A percentile compares a stretch with the other conserved stretches of the same genome.
These are phyloP conservation scores for Septoria linicola DNA, from an alignment of 2,329 filamentous ascomycete genomes.

Conservation along the genomic window DNA sequence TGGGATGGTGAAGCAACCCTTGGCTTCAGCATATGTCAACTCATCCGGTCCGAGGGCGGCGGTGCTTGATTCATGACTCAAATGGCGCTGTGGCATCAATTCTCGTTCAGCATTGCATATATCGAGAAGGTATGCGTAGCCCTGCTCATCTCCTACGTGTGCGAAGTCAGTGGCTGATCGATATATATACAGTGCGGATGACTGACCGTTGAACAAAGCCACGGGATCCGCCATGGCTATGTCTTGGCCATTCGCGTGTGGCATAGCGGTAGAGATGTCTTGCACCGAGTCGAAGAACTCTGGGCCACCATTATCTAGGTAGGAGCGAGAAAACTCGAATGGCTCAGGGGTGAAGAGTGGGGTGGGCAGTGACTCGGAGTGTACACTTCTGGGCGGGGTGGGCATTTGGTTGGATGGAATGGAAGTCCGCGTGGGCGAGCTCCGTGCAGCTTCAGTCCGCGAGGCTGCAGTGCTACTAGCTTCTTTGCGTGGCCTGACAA, in stretches of 20 bases:
- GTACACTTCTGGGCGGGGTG: constrained; percentile 10
- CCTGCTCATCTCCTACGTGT: constrained; percentile 4
- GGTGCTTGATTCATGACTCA: constrained; percentile 1
- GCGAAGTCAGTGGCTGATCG: background rate
- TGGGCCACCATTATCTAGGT: constrained; percentile 1
- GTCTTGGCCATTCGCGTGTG: background rate
- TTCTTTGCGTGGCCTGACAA: constrained; percentile 12
- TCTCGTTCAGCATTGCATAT: constrained; percentile 10
- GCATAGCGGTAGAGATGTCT: constrained; percentile 4
- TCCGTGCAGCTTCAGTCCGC: background rate
- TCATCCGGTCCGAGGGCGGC: constrained; percentile 4
- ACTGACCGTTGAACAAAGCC: constrained; percentile 11
- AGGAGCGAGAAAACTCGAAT: constrained; percentile 9
- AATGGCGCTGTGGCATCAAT: background rate
- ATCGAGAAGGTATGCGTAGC: constrained; percentile 8
- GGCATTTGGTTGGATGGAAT: constrained; percentile 5
- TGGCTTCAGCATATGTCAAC: constrained; percentile 14
- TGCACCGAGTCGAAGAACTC: constrained; percentile 2
- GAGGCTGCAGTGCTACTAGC: constrained; percentile 8
- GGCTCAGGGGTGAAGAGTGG: constrained; percentile 12
- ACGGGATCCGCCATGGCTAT: constrained; percentile 8
- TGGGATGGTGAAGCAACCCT: constrained; percentile 14
- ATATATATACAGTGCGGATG: background rate
- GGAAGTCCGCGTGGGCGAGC: constrained; percentile 7
- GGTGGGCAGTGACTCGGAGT: constrained; percentile 6